A percentile compares a stretch with the other conserved stretches of the same genome.
Conservation (phyloP, 2,329 filamentous ascomycete species). For the Trichoderma polysporum region DNA sequence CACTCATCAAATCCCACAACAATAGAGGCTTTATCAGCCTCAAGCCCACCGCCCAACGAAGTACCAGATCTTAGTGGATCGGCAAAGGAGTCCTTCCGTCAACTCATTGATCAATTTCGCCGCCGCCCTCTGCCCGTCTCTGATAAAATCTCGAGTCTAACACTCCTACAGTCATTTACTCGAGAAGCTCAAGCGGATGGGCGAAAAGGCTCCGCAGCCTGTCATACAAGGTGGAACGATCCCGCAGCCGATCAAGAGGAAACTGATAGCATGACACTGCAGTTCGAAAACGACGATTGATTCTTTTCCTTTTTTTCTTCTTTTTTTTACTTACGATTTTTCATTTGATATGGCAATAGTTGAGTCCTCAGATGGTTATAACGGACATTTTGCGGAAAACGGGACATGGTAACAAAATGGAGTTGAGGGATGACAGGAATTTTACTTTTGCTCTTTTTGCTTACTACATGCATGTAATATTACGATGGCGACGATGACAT, state of each 20-base stretch:
- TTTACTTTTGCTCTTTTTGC: neutral
- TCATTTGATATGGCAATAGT: neutral
- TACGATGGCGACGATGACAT: neutral
- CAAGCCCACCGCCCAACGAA: conserved; percentile 1
- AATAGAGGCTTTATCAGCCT: neutral
- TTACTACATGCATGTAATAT: neutral
- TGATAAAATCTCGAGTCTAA: conserved; percentile 35
- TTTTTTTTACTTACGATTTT: neutral
- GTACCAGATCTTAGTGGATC: conserved; percentile 24
- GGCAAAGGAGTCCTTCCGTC: conserved; percentile 27
- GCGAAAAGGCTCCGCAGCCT: conserved; percentile 39
- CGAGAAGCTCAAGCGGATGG: conserved; percentile 52
- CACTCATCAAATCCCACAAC: neutral
- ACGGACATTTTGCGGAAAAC: neutral
- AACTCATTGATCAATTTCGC: conserved; percentile 30
- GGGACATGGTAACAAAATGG: neutral
- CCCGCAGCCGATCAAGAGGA: conserved; percentile 48
- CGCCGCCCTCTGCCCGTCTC: conserved; percentile 31
- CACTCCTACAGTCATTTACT: conserved; percentile 50
- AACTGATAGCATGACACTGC: conserved; percentile 39
- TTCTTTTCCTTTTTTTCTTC: neutral
- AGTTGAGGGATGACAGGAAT: neutral
- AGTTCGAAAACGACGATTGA: conserved; percentile 10
- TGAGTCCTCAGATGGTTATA: neutral
- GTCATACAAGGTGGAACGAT: conserved; percentile 35